Evolutionary conservation across 106 monocot species (phyloP).

Genomic region (Ottelia alismoides): DNA sequence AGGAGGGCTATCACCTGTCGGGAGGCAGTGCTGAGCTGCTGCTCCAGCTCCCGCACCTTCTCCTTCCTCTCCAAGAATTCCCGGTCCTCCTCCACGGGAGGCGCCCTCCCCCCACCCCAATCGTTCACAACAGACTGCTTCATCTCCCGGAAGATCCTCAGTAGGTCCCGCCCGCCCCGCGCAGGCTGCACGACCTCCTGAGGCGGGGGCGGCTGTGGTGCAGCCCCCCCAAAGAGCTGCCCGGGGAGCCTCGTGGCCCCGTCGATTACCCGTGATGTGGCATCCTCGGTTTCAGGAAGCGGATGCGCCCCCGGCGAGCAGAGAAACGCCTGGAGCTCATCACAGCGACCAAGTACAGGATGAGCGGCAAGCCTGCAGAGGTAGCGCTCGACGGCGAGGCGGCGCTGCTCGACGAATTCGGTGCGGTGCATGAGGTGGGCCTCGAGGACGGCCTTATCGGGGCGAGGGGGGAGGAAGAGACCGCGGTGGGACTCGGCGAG

Average conservation of each 20-base stretch:
- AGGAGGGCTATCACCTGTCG: slow-evolving; percentile 62
- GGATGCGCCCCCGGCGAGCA: slow-evolving; percentile 34
- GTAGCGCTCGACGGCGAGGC: slow-evolving; percentile 57
- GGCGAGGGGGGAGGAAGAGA: too few species aligned
- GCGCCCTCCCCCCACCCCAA: slow-evolving; percentile 43
- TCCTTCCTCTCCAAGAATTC: slow-evolving; percentile 72
- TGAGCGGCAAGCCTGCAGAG: slow-evolving; percentile 46
- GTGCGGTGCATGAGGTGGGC: slow-evolving; percentile 75
- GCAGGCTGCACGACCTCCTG: slow-evolving; percentile 58
- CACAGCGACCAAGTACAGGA: slow-evolving; percentile 55
- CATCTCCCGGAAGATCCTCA: slow-evolving; percentile 77
- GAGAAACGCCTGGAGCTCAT: slow-evolving; percentile 52
- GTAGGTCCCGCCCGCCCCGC: slow-evolving; percentile 56
- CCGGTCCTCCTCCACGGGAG: slow-evolving; percentile 55
- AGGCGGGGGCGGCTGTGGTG: slow-evolving; percentile 17
- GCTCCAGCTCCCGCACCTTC: slow-evolving; percentile 55
- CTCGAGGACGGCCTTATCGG: too few species aligned
- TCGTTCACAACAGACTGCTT: slow-evolving; percentile 71
- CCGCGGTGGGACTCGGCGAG: too few species aligned
- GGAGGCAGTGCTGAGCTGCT: slow-evolving; percentile 55
- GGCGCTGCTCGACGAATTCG: slow-evolving; percentile 74
- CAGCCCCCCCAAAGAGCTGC: slow-evolving; percentile 41
- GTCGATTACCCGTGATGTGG: slow-evolving; percentile 62
- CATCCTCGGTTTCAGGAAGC: slow-evolving; percentile 34
- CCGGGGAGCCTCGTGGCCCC: slow-evolving; percentile 44